Evolutionary conservation across 192 early-diverging fungal genomes (phyloP).

Genomic region (Rhizophagus sp.): DNA sequence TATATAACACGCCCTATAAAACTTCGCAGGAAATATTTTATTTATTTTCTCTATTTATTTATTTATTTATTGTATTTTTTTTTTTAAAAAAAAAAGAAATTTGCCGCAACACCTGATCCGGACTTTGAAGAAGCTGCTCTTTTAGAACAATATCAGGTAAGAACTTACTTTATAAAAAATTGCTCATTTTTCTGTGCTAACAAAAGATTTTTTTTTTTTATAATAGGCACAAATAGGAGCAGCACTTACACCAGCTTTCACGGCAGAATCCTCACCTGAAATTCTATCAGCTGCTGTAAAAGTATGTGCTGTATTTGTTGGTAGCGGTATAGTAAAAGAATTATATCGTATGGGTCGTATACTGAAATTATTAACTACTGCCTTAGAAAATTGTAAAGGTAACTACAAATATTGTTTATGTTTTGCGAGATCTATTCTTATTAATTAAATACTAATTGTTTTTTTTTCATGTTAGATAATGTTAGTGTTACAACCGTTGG

Average conservation of each 20-base stretch:
- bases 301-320: constrained; percentile 82
- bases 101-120: constrained; percentile 79
- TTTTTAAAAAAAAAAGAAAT: constrained; percentile 43
- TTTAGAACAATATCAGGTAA: constrained; percentile 82
- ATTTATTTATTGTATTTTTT: too few relatives aligned
- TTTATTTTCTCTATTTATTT: too few relatives aligned
- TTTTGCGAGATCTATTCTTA: neutral
- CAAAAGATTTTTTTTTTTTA: constrained; percentile 2
- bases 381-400: constrained; percentile 71
- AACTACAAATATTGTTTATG: neutral
- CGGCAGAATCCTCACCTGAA: constrained; percentile 71
- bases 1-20: too few relatives aligned
- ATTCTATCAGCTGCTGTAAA: constrained; percentile 74
- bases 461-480: constrained; percentile 31
- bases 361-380: constrained; percentile 66
- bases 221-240: constrained; percentile 83
- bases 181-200: neutral
- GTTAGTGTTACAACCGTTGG: constrained; percentile 49
- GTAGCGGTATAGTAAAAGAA: constrained; percentile 86
- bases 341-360: constrained; percentile 70
- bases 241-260: constrained; percentile 86
- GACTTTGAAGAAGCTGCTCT: constrained; percentile 81
- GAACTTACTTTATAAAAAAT: neutral
- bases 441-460: neutral
- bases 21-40: too few relatives aligned